A percentile compares a stretch with the other conserved stretches of the same genome.
phyloP scores from a whole-genome alignment of 495 filamentous ascomycete species.

The Aspergillus bridgeri region DNA sequence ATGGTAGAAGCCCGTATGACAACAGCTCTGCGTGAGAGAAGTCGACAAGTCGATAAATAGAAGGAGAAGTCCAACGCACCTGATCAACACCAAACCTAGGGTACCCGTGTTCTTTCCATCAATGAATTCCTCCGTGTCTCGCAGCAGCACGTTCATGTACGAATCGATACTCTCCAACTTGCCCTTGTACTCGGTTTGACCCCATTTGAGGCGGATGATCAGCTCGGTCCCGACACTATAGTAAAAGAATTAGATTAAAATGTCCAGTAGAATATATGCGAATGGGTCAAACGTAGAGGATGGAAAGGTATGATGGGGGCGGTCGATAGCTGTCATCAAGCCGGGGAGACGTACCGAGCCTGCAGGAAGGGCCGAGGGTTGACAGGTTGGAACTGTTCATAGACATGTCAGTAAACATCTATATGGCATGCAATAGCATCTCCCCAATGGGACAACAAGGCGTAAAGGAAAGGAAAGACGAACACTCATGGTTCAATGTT shows the following conservation, averaged over 20 bases:
- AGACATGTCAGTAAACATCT: slow-evolving; percentile 14
- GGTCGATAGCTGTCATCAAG: neutral
- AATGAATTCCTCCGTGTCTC: slow-evolving; percentile 85
- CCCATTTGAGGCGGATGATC: slow-evolving; percentile 94
- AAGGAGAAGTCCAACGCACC: slow-evolving; percentile 48
- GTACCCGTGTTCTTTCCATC: slow-evolving; percentile 79
- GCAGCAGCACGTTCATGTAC: slow-evolving; percentile 97
- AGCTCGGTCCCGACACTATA: slow-evolving; percentile 82
- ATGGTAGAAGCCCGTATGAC: neutral
- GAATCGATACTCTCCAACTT: slow-evolving; percentile 87
- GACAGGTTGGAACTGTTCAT: slow-evolving; percentile 70
- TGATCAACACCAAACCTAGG: slow-evolving; percentile 87
- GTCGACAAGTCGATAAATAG: neutral
- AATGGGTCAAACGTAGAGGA: neutral
- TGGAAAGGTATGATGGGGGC: neutral
- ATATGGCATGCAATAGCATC: neutral
- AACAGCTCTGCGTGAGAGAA: neutral
- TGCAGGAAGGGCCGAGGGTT: slow-evolving; percentile 91
- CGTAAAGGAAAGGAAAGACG: slow-evolving; percentile 18
- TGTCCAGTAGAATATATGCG: neutral
- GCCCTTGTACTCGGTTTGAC: slow-evolving; percentile 94
- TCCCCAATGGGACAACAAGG: neutral
- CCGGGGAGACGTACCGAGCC: slow-evolving; percentile 60
- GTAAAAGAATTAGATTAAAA: neutral
- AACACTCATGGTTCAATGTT: slow-evolving; percentile 39